Base-by-base conservation (phyloP, 139 green algal genomes). In the Choricystis sp. region DNA sequence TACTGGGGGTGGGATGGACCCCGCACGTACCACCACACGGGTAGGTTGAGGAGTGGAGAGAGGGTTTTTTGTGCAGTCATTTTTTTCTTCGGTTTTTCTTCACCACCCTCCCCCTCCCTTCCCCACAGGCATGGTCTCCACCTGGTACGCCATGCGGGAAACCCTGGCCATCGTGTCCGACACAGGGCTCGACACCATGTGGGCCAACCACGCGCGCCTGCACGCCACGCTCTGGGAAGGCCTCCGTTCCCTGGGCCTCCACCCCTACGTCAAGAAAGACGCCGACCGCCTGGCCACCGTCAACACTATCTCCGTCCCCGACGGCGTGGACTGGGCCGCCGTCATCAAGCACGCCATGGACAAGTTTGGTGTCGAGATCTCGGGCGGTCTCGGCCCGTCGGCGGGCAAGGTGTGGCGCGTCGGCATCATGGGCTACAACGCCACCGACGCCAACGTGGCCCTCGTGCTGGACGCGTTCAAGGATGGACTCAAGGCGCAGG, bases 251-350 rank as follows among this genome's bases (percentile, higher is more conserved):
- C 65, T 95, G 79, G 84, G 84, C 4, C 80, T 95, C 29, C 61
- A 94, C 76, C 77, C 80, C 1, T 94, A 85, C 67, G 84, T 95
- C 49, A 62, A 86, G 64, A 76, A 87, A 29, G 74, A 79, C 3
- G 68, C 79, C 49, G 80, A 91, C 71, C 69, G 81, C 4, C 77
- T 94, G 27, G 75, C 83, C 60, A 94, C 86, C 20, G 87, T 94
- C 49, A 94, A 94, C 77, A 94, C 87, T 72, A 94, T 94, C 77
- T 89, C 87, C 79, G 77, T 95, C 26, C 87, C 87, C 20, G 76
- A 90, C 63, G 87, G 87, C 30, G 77, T 95, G 49, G 87, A 95
- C 71, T 85, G 74, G 72, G 75, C 71, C 0, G 80, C 78, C 5
- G 31, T 95, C 31, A 72, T 82, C 55, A 86, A 86, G 71, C 81